Evolutionary conservation across 768 basidiomycete genomes (phyloP).

Genomic region (Ramaria rubella): DNA sequence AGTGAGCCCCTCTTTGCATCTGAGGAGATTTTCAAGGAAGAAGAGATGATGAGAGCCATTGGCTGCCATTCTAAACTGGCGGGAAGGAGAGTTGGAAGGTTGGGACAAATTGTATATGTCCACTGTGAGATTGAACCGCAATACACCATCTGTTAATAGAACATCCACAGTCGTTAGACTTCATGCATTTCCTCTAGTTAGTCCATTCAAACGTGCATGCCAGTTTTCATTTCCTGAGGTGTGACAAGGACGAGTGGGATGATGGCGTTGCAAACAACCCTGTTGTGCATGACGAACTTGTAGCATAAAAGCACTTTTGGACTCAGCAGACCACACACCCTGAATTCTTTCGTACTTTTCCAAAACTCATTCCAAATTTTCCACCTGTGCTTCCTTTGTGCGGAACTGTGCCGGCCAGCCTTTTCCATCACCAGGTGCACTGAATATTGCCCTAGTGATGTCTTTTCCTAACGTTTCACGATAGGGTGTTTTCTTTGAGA

Average conservation of each 20-base stretch:
- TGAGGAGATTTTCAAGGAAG: background rate
- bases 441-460: background rate
- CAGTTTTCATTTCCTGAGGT: background rate
- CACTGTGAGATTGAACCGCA: background rate
- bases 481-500: background rate
- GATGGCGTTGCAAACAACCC: background rate
- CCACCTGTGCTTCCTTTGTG: background rate
- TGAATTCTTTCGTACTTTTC: background rate
- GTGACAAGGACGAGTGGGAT: background rate
- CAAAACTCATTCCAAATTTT: background rate
- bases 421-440: background rate
- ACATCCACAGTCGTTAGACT: background rate
- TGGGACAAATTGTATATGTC: background rate
- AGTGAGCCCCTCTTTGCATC: background rate
- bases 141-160: background rate
- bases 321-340: background rate
- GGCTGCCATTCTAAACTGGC: background rate
- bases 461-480: background rate
- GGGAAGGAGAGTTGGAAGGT: background rate
- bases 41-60: conserved; percentile 4
- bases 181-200: background rate
- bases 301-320: background rate
- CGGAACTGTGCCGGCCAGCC: background rate
- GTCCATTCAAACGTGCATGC: background rate
- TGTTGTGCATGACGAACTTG: background rate